Conservation (phyloP, 2,329 filamentous ascomycete species). For the Clonostachys rosea region DNA sequence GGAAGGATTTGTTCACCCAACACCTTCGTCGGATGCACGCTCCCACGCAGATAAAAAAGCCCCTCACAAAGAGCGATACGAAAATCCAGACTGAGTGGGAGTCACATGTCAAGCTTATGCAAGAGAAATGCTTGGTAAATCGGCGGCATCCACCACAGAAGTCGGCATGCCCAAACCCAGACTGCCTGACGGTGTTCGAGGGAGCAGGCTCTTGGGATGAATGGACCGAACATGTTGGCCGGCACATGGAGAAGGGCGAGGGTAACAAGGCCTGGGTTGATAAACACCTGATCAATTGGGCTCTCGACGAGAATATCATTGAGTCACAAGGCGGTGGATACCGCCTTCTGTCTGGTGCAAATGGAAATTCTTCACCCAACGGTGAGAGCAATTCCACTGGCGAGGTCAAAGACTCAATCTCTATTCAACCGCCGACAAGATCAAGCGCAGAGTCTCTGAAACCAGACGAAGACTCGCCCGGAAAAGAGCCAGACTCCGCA, state of each 20-base stretch:
- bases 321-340: slow-evolving; percentile 25
- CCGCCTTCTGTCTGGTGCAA: no score
- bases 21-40: slow-evolving; percentile 93
- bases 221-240: slow-evolving; percentile 87
- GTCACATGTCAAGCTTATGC: slow-evolving; percentile 63
- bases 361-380: no score
- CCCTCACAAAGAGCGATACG: slow-evolving; percentile 51
- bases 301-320: slow-evolving; percentile 59
- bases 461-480: no score
- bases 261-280: slow-evolving; percentile 54
- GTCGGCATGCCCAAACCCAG: slow-evolving; percentile 66
- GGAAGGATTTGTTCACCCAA: slow-evolving; percentile 93
- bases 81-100: slow-evolving; percentile 61
- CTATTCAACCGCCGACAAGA: no score
- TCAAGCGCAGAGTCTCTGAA: no score
- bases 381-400: no score
- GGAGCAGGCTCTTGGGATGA: slow-evolving; percentile 79
- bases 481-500: no score
- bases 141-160: slow-evolving; percentile 65
- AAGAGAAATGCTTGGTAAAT: slow-evolving; percentile 67
- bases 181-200: slow-evolving; percentile 68
- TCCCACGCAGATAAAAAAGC: slow-evolving; percentile 58
- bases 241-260: slow-evolving; percentile 77
- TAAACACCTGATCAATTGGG: slow-evolving; percentile 53
- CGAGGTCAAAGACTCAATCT: no score